Base-by-base conservation (phyloP, 2,329 filamentous ascomycete species). In the Phaeosphaeriaceae sp. region DNA sequence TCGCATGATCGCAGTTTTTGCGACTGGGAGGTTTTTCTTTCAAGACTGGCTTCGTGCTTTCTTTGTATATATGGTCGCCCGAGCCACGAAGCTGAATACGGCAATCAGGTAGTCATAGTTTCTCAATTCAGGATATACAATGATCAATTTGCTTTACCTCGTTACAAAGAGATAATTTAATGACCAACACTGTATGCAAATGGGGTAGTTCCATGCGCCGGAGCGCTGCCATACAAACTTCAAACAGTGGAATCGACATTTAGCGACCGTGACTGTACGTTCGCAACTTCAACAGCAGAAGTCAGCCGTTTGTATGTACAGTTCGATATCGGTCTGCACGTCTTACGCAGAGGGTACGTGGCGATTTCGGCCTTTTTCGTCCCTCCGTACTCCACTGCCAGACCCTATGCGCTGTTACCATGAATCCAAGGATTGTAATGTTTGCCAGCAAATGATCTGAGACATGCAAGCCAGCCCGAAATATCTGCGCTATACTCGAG, bases 21-120 rank as follows among this genome's bases (percentile, higher is more conserved):
- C 56, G 50, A 51, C 57, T 53, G 49, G 53, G 41, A 53, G 19
- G 5, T 22, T 22, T 31, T 62, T 60, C 36, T 49, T 22, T 24
- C 31, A 56, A 65, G 51, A 61, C 49, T 67, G 62, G 60, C 51
- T 62, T 55, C 27, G 53, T 60, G 46, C 47, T 55, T 55, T 45
- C 21, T 55, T 49, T 55, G 40, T 55, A 50, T 50, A 55, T 55
- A 50, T 50, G 33, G 52, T 42, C 53, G 27, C 21, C 19, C 11
- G 15, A 24, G 46, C 22, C 36, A 40, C 22, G 40, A 25, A 31
- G 25, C n/a, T 47, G 36, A 27, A 17, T 41, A 48, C 20, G 25
- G 24, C 22, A 50, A 21, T 40, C 13, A 24, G 9, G 21, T 50
- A 45, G 48, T 51, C 47, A 17, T 46, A 45, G 47, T 51, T 17